phyloP scores from a whole-genome alignment of 164 flowering plant species.

The Berberis vulgaris region DNA sequence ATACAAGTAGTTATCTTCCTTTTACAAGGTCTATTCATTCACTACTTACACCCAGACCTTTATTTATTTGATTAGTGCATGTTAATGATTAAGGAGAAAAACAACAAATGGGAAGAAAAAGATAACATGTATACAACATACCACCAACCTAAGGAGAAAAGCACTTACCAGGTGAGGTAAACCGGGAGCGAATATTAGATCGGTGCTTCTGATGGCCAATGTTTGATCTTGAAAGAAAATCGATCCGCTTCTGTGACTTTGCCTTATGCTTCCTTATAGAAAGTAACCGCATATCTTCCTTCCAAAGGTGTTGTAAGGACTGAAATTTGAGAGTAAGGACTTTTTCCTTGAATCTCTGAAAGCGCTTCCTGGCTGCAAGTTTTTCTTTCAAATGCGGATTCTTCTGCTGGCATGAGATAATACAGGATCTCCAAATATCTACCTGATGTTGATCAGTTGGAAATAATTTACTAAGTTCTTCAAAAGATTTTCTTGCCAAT shows the following conservation, averaged over 20 bases:
- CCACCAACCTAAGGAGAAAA: background rate
- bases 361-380: slow-evolving; percentile 34
- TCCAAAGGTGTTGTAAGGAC: slow-evolving; percentile 67
- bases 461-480: slow-evolving; percentile 39
- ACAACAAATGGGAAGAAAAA: background rate
- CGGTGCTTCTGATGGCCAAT: slow-evolving; percentile 54
- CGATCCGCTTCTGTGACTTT: slow-evolving; percentile 63
- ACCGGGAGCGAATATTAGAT: slow-evolving; percentile 54
- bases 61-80: too few species aligned
- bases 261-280: slow-evolving; percentile 48
- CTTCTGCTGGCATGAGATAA: slow-evolving; percentile 10
- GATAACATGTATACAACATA: background rate
- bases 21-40: too few species aligned
- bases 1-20: too few species aligned
- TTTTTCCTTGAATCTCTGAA: slow-evolving; percentile 59
- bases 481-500: slow-evolving; percentile 39
- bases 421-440: slow-evolving; percentile 15
- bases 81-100: background rate
- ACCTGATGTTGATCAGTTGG: slow-evolving; percentile 20
- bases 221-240: slow-evolving; percentile 30
- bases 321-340: slow-evolving; percentile 61
- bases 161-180: slow-evolving; percentile 39
- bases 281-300: slow-evolving; percentile 60
- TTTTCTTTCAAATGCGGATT: slow-evolving; percentile 30
- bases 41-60: too few species aligned